A percentile compares a stretch with the other conserved stretches of the same genome.
Conservation (phyloP, 305 asterid genomes). For the Coffea humblotiana region DNA sequence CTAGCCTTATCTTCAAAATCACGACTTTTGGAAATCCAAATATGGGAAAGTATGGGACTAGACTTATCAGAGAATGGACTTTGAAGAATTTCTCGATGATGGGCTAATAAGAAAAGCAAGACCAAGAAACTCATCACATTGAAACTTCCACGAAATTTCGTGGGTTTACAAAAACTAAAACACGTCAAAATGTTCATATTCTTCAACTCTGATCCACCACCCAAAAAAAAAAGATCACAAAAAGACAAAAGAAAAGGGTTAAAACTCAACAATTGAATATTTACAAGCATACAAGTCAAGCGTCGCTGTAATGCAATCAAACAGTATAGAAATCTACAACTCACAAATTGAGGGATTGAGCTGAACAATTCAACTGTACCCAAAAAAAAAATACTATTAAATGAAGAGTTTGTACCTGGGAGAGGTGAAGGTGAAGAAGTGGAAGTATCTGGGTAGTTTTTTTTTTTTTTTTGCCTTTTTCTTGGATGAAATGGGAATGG, state of each 20-base stretch:
- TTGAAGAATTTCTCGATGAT: slow-evolving; percentile 30
- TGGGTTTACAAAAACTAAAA: slow-evolving; percentile 21
- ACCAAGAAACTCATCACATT: slow-evolving; percentile 42
- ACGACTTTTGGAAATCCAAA: not conserved
- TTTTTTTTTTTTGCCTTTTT: too few species aligned
- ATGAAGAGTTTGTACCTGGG: slow-evolving; percentile 5
- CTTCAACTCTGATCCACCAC: slow-evolving; percentile 13
- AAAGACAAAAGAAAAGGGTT: not conserved
- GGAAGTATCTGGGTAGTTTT: slow-evolving; percentile 7
- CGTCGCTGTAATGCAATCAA: not conserved
- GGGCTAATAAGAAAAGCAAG: slow-evolving; percentile 41
- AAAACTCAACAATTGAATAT: not conserved
- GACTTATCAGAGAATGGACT: slow-evolving; percentile 32
- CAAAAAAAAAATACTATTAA: not conserved
- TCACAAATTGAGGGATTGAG: not conserved
- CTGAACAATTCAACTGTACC: not conserved
- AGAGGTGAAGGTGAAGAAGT: slow-evolving; percentile 1
- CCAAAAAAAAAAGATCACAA: not conserved
- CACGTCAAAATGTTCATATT: slow-evolving; percentile 30
- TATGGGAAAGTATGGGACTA: slow-evolving; percentile 17
- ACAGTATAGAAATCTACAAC: not conserved
- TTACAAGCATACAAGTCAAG: not conserved
- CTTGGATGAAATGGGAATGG: not conserved
- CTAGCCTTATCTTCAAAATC: slow-evolving; percentile 9
- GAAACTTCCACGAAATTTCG: slow-evolving; percentile 53